These are phyloP conservation scores for Lactarius hatsudake DNA, from an alignment of 768 basidiomycete genomes.

Conservation along the genomic window DNA sequence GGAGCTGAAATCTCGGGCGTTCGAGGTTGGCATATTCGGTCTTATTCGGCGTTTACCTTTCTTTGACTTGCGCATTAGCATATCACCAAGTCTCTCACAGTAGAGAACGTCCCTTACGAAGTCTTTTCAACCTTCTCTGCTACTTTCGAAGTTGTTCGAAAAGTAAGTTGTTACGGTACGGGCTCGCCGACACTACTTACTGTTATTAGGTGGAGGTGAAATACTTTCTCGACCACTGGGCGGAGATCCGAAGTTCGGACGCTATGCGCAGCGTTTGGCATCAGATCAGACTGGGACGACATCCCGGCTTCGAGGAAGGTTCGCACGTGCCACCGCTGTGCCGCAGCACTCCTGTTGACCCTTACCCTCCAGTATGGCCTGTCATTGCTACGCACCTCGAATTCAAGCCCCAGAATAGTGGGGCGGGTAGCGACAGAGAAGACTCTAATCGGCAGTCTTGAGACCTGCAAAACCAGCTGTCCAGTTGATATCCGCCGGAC, in stretches of 20 bases:
- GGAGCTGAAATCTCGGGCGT: slow-evolving; percentile 73
- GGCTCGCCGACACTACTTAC: neutral
- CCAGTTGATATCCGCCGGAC: neutral
- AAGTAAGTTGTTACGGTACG: slow-evolving; percentile 41
- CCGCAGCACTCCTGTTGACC: neutral
- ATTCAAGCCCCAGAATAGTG: slow-evolving; percentile 44
- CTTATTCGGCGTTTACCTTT: neutral
- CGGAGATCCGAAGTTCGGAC: slow-evolving; percentile 77
- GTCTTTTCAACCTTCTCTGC: slow-evolving; percentile 84
- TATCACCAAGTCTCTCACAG: slow-evolving; percentile 70
- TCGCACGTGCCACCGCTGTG: slow-evolving; percentile 20
- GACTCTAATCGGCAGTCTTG: slow-evolving; percentile 16
- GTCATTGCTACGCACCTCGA: slow-evolving; percentile 61
- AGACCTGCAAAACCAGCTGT: neutral
- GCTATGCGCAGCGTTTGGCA: slow-evolving; percentile 83
- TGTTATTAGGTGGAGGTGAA: slow-evolving; percentile 57
- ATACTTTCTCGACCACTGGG: slow-evolving; percentile 81
- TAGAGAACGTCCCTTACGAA: slow-evolving; percentile 81
- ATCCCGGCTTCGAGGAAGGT: slow-evolving; percentile 90
- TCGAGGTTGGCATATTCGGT: slow-evolving; percentile 37
- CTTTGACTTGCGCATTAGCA: slow-evolving; percentile 43
- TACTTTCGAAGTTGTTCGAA: slow-evolving; percentile 76
- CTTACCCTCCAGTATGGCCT: slow-evolving; percentile 54
- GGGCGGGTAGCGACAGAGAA: slow-evolving; percentile 21
- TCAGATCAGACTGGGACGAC: slow-evolving; percentile 78